Evolutionary conservation across 2,329 filamentous ascomycete genomes (phyloP), one percentile per base, ranked within the genome.

Genomic region (Fusarium phyllophilum): DNA sequence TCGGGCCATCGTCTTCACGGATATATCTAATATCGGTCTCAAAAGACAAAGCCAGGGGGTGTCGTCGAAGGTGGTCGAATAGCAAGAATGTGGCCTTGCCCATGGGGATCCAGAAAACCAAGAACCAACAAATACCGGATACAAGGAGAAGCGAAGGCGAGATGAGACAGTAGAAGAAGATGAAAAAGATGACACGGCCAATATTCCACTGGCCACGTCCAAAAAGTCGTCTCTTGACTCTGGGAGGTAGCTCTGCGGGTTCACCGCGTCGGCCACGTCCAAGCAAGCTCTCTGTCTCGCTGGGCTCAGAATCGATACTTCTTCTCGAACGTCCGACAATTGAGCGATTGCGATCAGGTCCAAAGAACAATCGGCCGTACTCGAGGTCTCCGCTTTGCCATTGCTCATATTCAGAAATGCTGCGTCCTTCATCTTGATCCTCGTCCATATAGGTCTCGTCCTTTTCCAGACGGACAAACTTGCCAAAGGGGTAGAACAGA

Each of bases 81-180:
- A 99, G 86, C 64, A 98, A 89, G 71, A 96, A 89, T 6, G 95
- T 97, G 45, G 97, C 94, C 81, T 97, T 97, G 78, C 95, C 97
- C 96, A 99, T 99, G 14, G 96, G 97, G 61, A 99, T 99, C 86
- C 92, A 95, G 85, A 99, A 99, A 66, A 99, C 96, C 75, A 98
- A 83, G 79, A 99, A 92, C 95, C 96, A 99, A 84, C 96, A 99
- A 68, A 97, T 89, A 33, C 89, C 90, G 14, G 95, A 97, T 41
- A 96, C 95, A 48, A 97, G 79, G 76, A 98, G 92, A 74, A 98
- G 88, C 26, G 93, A 89, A 4, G 96, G 96, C 8, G 93, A 94
- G 74, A 99, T 91, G 67, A 98, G 86, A 77, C 94, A 94, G 84
- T 98, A 98, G 86, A 98, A 99, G 86, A 97, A 96, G 72, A 95